Evolutionary conservation across 495 filamentous ascomycete genomes (phyloP).

Genomic region (Lasiosphaeria ovina): DNA sequence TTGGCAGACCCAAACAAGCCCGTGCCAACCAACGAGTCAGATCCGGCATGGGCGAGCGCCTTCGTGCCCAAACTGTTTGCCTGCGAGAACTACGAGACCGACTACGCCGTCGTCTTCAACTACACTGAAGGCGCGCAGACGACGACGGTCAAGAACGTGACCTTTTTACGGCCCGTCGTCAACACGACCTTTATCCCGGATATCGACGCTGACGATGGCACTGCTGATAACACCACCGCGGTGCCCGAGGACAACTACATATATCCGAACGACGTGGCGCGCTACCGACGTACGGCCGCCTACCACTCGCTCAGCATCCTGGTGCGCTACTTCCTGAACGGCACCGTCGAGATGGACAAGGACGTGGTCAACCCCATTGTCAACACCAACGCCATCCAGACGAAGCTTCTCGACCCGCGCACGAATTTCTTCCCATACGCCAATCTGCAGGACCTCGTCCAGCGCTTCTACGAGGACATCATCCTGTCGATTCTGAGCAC

Average conservation of each 20-base stretch:
- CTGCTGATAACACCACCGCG: constrained; percentile 39
- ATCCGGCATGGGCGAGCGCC: constrained; percentile 26
- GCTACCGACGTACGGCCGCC: constrained; percentile 34
- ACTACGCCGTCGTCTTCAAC: constrained; percentile 35
- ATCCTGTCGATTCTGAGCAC: constrained; percentile 35
- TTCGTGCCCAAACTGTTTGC: constrained; percentile 39
- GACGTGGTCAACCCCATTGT: constrained; percentile 32
- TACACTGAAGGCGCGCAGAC: constrained; percentile 28
- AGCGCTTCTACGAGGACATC: constrained; percentile 37
- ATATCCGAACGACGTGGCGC: constrained; percentile 24
- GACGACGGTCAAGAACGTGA: constrained; percentile 28
- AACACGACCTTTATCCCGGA: constrained; percentile 35
- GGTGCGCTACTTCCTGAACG: constrained; percentile 36
- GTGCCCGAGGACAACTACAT: constrained; percentile 34
- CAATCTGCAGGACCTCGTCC: constrained; percentile 21
- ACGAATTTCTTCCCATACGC: constrained; percentile 30
- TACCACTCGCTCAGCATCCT: constrained; percentile 36
- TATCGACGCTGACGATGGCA: constrained; percentile 35
- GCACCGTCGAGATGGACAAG: constrained; percentile 31
- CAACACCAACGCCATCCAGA: constrained; percentile 37
- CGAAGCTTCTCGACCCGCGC: constrained; percentile 30
- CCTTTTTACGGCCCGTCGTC: constrained; percentile 30
- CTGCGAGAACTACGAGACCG: constrained; percentile 40
- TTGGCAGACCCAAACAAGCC: constrained; percentile 22
- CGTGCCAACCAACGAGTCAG: constrained; percentile 20